Percentiles rank a stretch among this genome's conserved stretches.
These are phyloP conservation scores for Phytopythium sindhum DNA, from an alignment of 352 stramenopile species.

Conservation along the genomic window DNA sequence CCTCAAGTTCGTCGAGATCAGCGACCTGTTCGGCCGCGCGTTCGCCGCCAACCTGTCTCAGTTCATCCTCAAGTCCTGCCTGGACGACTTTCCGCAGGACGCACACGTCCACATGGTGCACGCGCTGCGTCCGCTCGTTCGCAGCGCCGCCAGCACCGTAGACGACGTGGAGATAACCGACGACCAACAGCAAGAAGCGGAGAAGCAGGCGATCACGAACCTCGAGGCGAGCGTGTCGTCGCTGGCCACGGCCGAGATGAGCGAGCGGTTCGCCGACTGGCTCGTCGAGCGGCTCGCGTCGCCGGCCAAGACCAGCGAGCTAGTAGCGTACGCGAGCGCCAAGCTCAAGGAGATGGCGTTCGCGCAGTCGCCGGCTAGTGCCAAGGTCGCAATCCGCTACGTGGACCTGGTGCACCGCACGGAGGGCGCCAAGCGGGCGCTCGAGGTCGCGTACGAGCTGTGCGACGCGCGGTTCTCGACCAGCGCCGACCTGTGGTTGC, in stretches of 20 bases:
- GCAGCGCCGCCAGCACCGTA: not conserved
- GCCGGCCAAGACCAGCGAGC: slow-evolving; percentile 30
- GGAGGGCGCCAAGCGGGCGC: slow-evolving; percentile 41
- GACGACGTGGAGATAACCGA: slow-evolving; percentile 15
- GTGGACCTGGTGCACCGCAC: slow-evolving; percentile 75
- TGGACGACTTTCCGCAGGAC: slow-evolving; percentile 51
- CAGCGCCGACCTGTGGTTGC: slow-evolving; percentile 51
- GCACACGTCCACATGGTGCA: slow-evolving; percentile 53
- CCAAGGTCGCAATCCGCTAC: slow-evolving; percentile 41
- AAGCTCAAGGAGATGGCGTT: slow-evolving; percentile 56
- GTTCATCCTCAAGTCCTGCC: slow-evolving; percentile 63
- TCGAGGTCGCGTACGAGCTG: slow-evolving; percentile 40
- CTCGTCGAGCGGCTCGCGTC: slow-evolving; percentile 51
- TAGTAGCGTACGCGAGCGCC: slow-evolving; percentile 50
- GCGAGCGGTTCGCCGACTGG: slow-evolving; percentile 66
- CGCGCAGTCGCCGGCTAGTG: slow-evolving; percentile 14
- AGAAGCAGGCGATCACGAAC: slow-evolving; percentile 41
- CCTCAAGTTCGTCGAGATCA: slow-evolving; percentile 73
- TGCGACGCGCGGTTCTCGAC: slow-evolving; percentile 31
- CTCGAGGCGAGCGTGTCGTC: slow-evolving; percentile 57
- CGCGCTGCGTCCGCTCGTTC: slow-evolving; percentile 47
- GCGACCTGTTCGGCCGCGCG: slow-evolving; percentile 59
- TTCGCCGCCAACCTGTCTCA: slow-evolving; percentile 65
- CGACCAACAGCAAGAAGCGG: slow-evolving; percentile 37
- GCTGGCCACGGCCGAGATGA: slow-evolving; percentile 45